Conservation (phyloP, 2,329 filamentous ascomycete genomes). For the Beauveria asiatica region DNA sequence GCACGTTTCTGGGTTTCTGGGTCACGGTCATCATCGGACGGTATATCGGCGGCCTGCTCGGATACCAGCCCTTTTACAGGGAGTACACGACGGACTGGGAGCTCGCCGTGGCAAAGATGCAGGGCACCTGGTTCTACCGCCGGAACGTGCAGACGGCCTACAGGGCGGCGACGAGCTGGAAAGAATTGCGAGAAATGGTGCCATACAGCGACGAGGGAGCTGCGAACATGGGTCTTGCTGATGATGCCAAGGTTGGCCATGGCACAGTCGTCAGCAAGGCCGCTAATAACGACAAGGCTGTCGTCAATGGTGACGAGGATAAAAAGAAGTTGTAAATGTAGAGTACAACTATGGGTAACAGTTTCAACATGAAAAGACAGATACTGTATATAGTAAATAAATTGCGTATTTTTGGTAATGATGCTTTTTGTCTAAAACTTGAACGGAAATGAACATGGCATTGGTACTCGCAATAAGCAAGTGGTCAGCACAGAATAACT, state of each 20-base stretch:
- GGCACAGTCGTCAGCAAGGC: no score
- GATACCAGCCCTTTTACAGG: not conserved
- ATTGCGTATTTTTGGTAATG: no score
- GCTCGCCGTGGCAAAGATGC: not conserved
- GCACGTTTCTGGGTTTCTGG: not conserved
- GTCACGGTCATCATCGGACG: not conserved
- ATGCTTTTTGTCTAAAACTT: no score
- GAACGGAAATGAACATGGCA: no score
- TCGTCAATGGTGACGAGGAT: not conserved
- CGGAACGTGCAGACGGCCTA: not conserved
- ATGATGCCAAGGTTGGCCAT: no score
- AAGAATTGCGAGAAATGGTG: not conserved
- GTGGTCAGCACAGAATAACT: no score
- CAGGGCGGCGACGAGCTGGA: not conserved
- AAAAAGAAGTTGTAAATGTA: not conserved
- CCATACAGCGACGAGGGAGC: not conserved
- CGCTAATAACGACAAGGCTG: not conserved
- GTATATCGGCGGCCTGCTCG: not conserved
- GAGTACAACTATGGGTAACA: no score
- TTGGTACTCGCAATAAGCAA: no score
- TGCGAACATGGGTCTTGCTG: not conserved
- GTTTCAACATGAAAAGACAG: no score
- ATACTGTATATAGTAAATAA: no score
- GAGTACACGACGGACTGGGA: not conserved
- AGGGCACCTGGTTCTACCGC: not conserved